Evolutionary conservation across 345 rosid species (phyloP).

Genomic region (Salix purpurea): DNA sequence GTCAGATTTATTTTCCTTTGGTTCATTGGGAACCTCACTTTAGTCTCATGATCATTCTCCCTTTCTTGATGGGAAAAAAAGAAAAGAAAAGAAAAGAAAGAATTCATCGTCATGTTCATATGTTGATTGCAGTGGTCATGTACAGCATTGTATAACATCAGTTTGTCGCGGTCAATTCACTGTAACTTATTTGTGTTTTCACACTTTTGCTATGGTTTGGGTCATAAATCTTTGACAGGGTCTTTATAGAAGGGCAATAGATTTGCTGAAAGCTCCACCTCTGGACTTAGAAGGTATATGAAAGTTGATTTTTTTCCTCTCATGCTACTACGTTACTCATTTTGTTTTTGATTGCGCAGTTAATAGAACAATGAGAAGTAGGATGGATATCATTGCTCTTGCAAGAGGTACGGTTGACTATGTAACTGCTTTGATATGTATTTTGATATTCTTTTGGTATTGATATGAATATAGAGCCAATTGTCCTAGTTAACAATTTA

Average conservation of each 20-base stretch:
- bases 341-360: slow-evolving; percentile 8
- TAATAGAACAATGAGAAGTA: slow-evolving; percentile 12
- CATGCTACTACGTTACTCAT: not conserved
- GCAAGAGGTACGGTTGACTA: slow-evolving; percentile 60
- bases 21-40: too few species aligned
- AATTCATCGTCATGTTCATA: too few species aligned
- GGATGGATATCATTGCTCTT: slow-evolving; percentile 59
- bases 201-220: not conserved
- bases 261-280: slow-evolving; percentile 77
- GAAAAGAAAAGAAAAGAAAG: too few species aligned
- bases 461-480: too few species aligned
- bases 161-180: too few species aligned
- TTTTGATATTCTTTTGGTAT: too few species aligned
- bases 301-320: not conserved
- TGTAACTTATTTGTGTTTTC: not conserved
- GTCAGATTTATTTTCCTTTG: not conserved
- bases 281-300: slow-evolving; percentile 55
- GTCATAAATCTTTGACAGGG: slow-evolving; percentile 43
- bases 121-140: too few species aligned
- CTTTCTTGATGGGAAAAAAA: too few species aligned
- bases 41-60: too few species aligned
- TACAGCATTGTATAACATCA: too few species aligned
- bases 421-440: too few species aligned
- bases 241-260: slow-evolving; percentile 70
- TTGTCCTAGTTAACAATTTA: not conserved